Base-by-base conservation (phyloP, 2,329 filamentous ascomycete species). In the Phialophora expanda region DNA sequence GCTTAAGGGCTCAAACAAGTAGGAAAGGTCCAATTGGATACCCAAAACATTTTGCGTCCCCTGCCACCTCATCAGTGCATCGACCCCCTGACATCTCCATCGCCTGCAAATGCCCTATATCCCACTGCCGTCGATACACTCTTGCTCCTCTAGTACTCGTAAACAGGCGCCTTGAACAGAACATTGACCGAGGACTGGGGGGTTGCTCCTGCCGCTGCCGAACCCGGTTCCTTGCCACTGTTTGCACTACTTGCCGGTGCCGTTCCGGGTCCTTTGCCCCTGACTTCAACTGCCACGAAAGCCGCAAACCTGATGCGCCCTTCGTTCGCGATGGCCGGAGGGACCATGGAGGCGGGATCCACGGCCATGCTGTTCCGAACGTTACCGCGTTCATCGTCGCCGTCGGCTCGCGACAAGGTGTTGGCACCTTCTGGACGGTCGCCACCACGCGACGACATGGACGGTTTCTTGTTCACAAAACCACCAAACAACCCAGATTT, bases 121-220 rank as follows among this genome's bases (percentile, higher is more conserved):
- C 24, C 48, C 48, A 17, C 48, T 51, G 22, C 22, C 48, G 11
- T 28, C 46, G 20, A 51, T 14, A 51, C 48, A 20, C 48, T 55
- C 53, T 12, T 34, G 26, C n/a, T 28, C 17, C 6, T 17, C 50
- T 61, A 76, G 59, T 80, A 74, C 56, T 77, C 70, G 74, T 80
- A 94, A 34, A 93, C 88, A 14, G 90, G 90, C 22, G 91, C 89
- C 79, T 92, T 92, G 67, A 87, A 81, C 72, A 94, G 79, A 56
- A 93, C 88, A 77, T 91, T 91, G 66, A 75, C 73, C 12, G 65
- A 62, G 34, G 58, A 24, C 14, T 53, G 59, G 20, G 66, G 56
- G 24, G 38, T 63, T 17, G 62, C 56, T 34, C 68, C 71, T 32
- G 65, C 64, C 17, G 62, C 62, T 1, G 68, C 66, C 32, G 65